These are phyloP conservation scores for Leccinum uliginosum DNA, from an alignment of 768 basidiomycete species.

Conservation along the genomic window DNA sequence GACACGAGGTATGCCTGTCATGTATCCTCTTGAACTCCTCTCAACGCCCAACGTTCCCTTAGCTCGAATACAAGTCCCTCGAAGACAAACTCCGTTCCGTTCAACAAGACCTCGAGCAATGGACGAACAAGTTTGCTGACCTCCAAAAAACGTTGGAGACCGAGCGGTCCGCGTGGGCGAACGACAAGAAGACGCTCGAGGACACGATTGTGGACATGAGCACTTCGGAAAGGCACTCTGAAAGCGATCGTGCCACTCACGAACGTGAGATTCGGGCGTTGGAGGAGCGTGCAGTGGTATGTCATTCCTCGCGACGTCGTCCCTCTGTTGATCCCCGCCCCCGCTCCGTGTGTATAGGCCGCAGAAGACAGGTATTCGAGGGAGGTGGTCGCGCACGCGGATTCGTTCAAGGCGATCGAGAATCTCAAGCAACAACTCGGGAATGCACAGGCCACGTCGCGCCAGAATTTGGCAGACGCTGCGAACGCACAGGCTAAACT, in stretches of 20 bases:
- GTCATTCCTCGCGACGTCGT: constrained; percentile 2
- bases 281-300: constrained; percentile 67
- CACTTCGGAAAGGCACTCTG: constrained; percentile 64
- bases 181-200: constrained; percentile 79
- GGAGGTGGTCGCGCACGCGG: constrained; percentile 83
- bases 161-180: constrained; percentile 66
- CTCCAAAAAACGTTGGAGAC: constrained; percentile 62
- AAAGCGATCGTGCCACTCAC: constrained; percentile 57
- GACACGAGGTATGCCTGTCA: constrained; percentile 52
- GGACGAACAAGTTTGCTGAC: constrained; percentile 49
- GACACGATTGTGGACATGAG: constrained; percentile 79
- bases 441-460: constrained; percentile 44
- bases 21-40: background rate
- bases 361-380: constrained; percentile 79
- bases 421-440: constrained; percentile 60
- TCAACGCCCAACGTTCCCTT: background rate
- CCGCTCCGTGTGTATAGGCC: constrained; percentile 34
- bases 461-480: constrained; percentile 57
- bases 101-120: constrained; percentile 49
- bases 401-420: constrained; percentile 71
- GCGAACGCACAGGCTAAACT: constrained; percentile 78
- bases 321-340: background rate
- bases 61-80: constrained; percentile 65
- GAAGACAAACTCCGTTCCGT: constrained; percentile 55
- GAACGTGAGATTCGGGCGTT: constrained; percentile 64